phyloP scores from a whole-genome alignment of 306 rosid species.

The Cyamopsis tetragonoloba region DNA sequence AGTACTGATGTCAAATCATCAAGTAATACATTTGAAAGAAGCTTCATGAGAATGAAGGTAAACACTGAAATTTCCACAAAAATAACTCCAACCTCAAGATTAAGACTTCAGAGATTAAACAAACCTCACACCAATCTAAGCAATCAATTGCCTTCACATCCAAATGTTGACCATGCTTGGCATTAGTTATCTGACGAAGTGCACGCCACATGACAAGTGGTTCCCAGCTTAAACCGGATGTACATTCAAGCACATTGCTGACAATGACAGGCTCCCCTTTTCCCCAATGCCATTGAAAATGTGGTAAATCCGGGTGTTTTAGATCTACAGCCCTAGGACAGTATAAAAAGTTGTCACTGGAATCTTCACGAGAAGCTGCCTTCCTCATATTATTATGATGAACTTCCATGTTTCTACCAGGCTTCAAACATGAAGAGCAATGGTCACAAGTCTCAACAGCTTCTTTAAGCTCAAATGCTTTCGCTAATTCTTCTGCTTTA shows the following conservation, averaged over 20 bases:
- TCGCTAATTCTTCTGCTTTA: conserved; percentile 51
- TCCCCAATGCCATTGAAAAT: conserved; percentile 82
- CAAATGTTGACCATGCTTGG: conserved; percentile 32
- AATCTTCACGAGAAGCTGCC: conserved; percentile 66
- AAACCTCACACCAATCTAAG: conserved; percentile 83
- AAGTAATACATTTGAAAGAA: not conserved
- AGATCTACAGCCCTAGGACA: conserved; percentile 62
- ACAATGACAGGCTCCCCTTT: conserved; percentile 88
- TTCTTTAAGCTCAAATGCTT: conserved; percentile 28
- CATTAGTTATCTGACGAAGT: conserved; percentile 48
- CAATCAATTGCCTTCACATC: conserved; percentile 76
- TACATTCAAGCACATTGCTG: conserved; percentile 61
- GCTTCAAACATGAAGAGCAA: conserved; percentile 45
- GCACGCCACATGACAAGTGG: conserved; percentile 98
- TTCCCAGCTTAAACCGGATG: conserved; percentile 91
- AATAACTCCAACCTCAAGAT: not conserved
- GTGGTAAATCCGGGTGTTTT: conserved; percentile 40
- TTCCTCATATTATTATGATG: conserved; percentile 28
- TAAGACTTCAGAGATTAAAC: conserved; percentile 34
- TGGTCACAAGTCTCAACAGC: conserved; percentile 14
- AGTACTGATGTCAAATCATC: not conserved
- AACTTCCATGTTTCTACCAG: conserved; percentile 2
- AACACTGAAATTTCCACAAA: not conserved
- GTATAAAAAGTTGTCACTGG: conserved; percentile 56
- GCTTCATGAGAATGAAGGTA: too few species aligned